Percentiles rank a stretch among this genome's conserved stretches.
Conservation (phyloP, 2,329 filamentous ascomycete genomes). For the Cryphonectria carpinicola region DNA sequence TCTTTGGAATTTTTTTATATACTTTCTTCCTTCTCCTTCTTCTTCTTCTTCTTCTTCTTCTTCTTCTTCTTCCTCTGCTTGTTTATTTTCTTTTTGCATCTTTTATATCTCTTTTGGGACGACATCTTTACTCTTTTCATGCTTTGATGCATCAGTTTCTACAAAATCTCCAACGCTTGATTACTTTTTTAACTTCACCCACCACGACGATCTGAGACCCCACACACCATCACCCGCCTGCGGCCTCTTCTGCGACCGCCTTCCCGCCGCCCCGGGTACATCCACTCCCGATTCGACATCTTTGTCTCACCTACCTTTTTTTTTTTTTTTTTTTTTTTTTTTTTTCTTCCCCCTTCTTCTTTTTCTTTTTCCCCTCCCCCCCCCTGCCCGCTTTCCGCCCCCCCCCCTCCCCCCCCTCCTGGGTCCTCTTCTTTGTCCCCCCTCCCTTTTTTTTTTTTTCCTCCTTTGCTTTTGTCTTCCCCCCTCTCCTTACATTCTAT, state of each 20-base stretch:
- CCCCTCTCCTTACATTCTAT: too few relatives aligned
- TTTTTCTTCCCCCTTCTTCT: too few relatives aligned
- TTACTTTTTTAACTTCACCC: not conserved
- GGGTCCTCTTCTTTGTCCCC: not conserved
- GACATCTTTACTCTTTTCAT: not conserved
- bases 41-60: too few relatives aligned
- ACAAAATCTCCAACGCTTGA: not conserved
- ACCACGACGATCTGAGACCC: constrained; percentile 1
- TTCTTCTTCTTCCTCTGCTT: not conserved
- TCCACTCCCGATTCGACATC: not conserved
- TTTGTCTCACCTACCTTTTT: not conserved
- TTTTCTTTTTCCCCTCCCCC: too few relatives aligned
- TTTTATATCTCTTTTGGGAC: too few relatives aligned
- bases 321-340: too few relatives aligned
- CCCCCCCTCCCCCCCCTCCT: too few relatives aligned
- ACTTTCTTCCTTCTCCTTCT: too few relatives aligned
- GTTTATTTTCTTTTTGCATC: not conserved
- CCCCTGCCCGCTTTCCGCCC: too few relatives aligned
- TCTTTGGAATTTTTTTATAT: too few relatives aligned
- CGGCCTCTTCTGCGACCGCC: constrained; percentile 5
- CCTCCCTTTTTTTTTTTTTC: too few relatives aligned
- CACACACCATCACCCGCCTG: constrained; percentile 6
- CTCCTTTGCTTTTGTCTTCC: too few relatives aligned
- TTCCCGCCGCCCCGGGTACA: constrained; percentile 2
- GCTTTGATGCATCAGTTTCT: not conserved